Conservation (phyloP, 2,329 filamentous ascomycete species). For the Zymoseptoria tritici region DNA sequence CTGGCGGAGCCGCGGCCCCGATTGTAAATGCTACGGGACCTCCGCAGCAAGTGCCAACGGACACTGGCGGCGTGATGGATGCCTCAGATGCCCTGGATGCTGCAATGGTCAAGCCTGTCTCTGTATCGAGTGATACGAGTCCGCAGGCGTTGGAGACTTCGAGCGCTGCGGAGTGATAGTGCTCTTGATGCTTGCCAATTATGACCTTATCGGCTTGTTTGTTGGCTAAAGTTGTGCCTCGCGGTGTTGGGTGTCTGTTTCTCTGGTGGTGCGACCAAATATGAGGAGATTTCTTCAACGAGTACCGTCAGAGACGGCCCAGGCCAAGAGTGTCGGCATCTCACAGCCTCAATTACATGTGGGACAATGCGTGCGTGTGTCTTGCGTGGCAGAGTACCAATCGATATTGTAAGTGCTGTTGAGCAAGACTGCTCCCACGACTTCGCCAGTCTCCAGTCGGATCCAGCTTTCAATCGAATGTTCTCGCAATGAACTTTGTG, state of each 20-base stretch:
- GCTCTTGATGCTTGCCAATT: background rate
- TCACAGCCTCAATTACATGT: slow-evolving; percentile 12
- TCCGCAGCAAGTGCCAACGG: background rate
- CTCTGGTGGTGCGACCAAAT: too few species aligned
- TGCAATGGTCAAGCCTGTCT: background rate
- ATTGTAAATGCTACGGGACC: background rate
- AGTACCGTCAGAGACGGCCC: too few species aligned
- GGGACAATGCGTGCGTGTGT: slow-evolving; percentile 17
- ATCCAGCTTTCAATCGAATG: slow-evolving; percentile 27
- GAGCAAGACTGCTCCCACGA: slow-evolving; percentile 23
- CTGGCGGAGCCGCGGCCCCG: background rate
- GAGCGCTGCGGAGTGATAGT: background rate
- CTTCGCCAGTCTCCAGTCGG: slow-evolving; percentile 25
- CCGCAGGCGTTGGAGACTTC: background rate
- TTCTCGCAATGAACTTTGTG: slow-evolving; percentile 15
- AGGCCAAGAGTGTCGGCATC: background rate
- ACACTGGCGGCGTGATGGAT: background rate
- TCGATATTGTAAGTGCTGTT: slow-evolving; percentile 27
- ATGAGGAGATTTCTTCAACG: too few species aligned
- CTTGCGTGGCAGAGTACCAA: slow-evolving; percentile 20
- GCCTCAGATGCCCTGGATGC: background rate
- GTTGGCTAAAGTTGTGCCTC: too few species aligned
- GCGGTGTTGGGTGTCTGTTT: too few species aligned
- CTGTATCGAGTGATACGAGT: background rate
- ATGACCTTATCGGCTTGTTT: background rate